Evolutionary conservation across 176 grass and related monocot species (phyloP).

Genomic region (Avena insularis): DNA sequence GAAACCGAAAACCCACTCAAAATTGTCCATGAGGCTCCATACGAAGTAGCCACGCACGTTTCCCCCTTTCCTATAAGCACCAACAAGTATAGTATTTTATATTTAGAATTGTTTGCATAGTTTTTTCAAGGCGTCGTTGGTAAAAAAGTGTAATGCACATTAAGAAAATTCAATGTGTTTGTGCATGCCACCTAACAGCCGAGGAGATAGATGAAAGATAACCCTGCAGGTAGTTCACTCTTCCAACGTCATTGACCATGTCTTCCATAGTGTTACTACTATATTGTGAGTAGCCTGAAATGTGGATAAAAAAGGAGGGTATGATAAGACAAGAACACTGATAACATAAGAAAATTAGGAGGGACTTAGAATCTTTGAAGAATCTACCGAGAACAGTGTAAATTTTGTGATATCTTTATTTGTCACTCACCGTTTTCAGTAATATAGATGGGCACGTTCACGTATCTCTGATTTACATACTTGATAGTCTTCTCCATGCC

Average conservation of each 20-base stretch:
- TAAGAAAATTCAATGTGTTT: neutral
- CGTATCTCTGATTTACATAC: conserved; percentile 9
- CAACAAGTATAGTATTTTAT: neutral
- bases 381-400: neutral
- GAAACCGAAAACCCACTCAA: conserved; percentile 63
- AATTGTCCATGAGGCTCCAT: conserved; percentile 67
- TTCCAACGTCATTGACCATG: conserved; percentile 39
- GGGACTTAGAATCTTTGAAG: too few species aligned
- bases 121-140: neutral
- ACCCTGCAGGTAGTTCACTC: conserved; percentile 49
- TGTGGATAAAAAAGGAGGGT: neutral
- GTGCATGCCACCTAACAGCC: conserved; percentile 54
- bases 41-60: conserved; percentile 65
- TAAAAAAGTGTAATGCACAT: neutral
- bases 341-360: neutral
- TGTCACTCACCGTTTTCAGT: conserved; percentile 47
- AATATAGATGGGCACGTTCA: neutral
- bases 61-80: conserved; percentile 54
- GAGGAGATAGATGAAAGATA: conserved; percentile 50
- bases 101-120: neutral
- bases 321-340: neutral
- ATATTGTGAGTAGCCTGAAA: conserved; percentile 55
- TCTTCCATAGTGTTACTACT: conserved; percentile 8
- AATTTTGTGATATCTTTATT: neutral
- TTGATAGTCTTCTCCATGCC: neutral